Evolutionary conservation across 192 early-diverging fungal species (phyloP).

Genomic region (Gaertneriomyces sp.): DNA sequence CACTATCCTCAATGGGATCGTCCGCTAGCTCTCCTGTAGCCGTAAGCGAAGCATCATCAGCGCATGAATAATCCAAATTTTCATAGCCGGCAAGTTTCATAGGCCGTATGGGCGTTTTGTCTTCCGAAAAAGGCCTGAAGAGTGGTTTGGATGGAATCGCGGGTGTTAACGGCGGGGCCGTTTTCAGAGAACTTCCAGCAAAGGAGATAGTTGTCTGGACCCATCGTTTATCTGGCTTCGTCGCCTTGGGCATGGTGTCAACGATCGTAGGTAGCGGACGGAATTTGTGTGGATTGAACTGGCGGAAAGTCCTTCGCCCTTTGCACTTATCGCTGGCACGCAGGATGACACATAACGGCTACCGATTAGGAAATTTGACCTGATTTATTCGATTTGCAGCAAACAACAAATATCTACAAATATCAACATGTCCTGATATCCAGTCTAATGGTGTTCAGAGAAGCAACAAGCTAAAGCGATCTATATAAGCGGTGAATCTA

Average conservation of each 20-base stretch:
- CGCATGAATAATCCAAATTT: neutral
- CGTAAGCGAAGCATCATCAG: neutral
- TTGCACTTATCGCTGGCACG: too few relatives aligned
- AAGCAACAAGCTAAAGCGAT: too few relatives aligned
- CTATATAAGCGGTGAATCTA: too few relatives aligned
- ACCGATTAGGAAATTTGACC: too few relatives aligned
- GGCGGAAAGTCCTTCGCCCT: too few relatives aligned
- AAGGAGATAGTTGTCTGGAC: constrained; percentile 27
- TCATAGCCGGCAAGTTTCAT: neutral
- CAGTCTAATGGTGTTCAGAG: too few relatives aligned
- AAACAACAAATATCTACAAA: too few relatives aligned
- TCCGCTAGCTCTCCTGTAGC: neutral
- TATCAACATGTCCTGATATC: too few relatives aligned
- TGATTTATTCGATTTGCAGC: too few relatives aligned
- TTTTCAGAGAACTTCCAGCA: neutral
- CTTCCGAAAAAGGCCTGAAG: neutral
- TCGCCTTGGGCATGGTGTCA: neutral
- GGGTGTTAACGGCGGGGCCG: neutral
- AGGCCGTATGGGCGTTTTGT: constrained; percentile 5
- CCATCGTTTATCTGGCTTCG: constrained; percentile 8
- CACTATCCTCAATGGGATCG: neutral
- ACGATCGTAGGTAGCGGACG: too few relatives aligned
- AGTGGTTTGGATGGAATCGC: neutral
- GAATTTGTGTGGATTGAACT: too few relatives aligned
- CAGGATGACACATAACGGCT: too few relatives aligned